Percentiles rank a stretch among this genome's conserved stretches.
phyloP scores from a whole-genome alignment of 202 grass and related monocot species.

The Elaeis oleifera region DNA sequence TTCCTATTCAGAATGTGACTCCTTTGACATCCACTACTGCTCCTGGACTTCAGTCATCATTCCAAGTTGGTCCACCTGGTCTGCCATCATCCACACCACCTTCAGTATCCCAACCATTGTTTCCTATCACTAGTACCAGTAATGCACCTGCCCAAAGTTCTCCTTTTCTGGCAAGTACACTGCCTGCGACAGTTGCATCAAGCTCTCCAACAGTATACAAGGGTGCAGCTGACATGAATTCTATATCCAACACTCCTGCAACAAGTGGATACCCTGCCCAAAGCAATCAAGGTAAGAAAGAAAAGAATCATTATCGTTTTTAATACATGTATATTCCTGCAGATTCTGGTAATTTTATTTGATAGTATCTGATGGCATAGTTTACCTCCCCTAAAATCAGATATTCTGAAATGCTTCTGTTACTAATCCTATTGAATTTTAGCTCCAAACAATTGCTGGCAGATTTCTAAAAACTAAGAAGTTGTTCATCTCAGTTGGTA shows the following conservation, averaged over 20 bases:
- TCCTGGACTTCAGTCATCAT: constrained; percentile 53
- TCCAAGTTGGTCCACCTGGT: constrained; percentile 45
- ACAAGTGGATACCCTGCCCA: constrained; percentile 33
- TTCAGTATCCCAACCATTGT: constrained; percentile 72
- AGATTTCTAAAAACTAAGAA: too few species aligned
- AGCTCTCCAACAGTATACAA: constrained; percentile 38
- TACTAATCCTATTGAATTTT: too few species aligned
- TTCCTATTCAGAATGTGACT: constrained; percentile 87
- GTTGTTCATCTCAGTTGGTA: too few species aligned
- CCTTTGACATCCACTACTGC: constrained; percentile 46
- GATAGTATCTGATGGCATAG: too few species aligned
- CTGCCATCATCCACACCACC: constrained; percentile 43
- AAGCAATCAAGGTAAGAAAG: constrained; percentile 55
- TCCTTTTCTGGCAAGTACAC: constrained; percentile 35
- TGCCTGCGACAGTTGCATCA: constrained; percentile 36
- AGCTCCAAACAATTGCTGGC: too few species aligned
- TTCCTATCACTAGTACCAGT: constrained; percentile 63
- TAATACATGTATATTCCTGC: neutral
- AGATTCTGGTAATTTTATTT: too few species aligned
- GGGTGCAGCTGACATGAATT: constrained; percentile 17
- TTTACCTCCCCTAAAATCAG: too few species aligned
- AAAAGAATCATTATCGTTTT: neutral
- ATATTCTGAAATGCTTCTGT: too few species aligned
- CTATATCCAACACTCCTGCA: constrained; percentile 25
- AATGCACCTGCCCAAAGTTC: constrained; percentile 40